Conservation (phyloP, 2,329 filamentous ascomycete genomes). For the Aspergillus clavatus region DNA sequence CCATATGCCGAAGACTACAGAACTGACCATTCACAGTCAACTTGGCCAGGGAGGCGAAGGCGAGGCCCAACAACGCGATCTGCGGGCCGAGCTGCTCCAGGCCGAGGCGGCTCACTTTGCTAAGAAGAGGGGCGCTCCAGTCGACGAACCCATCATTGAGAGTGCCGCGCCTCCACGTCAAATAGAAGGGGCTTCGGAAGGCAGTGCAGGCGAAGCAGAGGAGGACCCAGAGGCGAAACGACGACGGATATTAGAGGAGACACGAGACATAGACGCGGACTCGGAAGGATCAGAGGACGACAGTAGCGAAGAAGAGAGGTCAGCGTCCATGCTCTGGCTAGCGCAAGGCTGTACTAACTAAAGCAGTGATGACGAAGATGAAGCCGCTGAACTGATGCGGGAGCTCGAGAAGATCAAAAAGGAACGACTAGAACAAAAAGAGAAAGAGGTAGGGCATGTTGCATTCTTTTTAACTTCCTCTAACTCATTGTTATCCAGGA, state of each 20-base stretch:
- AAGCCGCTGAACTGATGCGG: constrained; percentile 81
- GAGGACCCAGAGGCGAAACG: constrained; percentile 76
- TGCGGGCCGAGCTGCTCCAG: constrained; percentile 81
- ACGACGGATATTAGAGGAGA: constrained; percentile 79
- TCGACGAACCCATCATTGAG: constrained; percentile 40
- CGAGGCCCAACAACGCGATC: constrained; percentile 66
- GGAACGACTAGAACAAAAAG: constrained; percentile 74
- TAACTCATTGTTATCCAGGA: constrained; percentile 51
- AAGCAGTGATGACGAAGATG: constrained; percentile 64
- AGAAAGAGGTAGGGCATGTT: constrained; percentile 55
- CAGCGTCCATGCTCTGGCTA: constrained; percentile 7
- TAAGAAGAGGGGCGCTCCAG: constrained; percentile 67
- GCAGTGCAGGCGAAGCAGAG: constrained; percentile 35
- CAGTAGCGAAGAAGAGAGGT: constrained; percentile 59
- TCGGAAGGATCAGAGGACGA: constrained; percentile 60
- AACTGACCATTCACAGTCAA: constrained; percentile 49
- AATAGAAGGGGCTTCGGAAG: constrained; percentile 49
- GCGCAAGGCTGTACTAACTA: constrained; percentile 25
- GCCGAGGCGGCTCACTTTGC: constrained; percentile 84
- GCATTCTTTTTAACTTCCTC: background rate
- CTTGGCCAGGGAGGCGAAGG: constrained; percentile 84
- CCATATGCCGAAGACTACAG: background rate
- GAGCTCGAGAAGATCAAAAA: constrained; percentile 92
- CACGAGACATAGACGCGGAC: constrained; percentile 80
- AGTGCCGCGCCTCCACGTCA: constrained; percentile 58